Percentiles rank a stretch among this genome's conserved stretches.
Evolutionary conservation across 208 protist species (phyloP).

Genomic region (Acanthamoeba quina): DNA sequence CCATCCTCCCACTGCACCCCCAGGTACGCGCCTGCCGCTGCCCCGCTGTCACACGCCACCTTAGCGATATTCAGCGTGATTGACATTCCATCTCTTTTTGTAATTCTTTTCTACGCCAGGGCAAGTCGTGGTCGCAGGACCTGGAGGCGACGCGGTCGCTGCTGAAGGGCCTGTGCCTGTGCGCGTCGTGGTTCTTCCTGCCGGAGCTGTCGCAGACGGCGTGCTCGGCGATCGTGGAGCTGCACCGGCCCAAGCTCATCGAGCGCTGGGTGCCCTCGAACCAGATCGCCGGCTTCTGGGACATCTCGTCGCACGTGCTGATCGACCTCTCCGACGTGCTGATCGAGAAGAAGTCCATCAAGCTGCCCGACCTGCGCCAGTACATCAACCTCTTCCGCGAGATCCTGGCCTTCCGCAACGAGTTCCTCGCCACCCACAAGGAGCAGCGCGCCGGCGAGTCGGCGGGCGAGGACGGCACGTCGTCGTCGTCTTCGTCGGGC

Average conservation of each 20-base stretch:
- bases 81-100: not conserved
- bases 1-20: not conserved
- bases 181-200: constrained; percentile 72
- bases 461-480: not conserved
- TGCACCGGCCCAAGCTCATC: constrained; percentile 79
- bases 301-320: constrained; percentile 78
- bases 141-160: constrained; percentile 68
- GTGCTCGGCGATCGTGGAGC: constrained; percentile 73
- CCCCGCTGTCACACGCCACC: not conserved
- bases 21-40: not conserved
- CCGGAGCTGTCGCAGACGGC: constrained; percentile 75
- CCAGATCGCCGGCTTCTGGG: constrained; percentile 79
- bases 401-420: constrained; percentile 75
- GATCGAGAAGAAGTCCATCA: constrained; percentile 68
- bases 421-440: constrained; percentile 79
- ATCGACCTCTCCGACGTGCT: constrained; percentile 76
- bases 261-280: constrained; percentile 68
- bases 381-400: constrained; percentile 75
- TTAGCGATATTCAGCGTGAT: too few relatives aligned
- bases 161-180: constrained; percentile 74
- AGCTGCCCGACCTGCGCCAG: constrained; percentile 74
- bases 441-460: not conserved
- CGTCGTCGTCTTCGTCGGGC: not conserved
- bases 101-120: not conserved
- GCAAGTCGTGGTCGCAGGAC: constrained; percentile 69